Evolutionary conservation across 768 basidiomycete species (phyloP), one percentile per base, ranked within the genome.

Genomic region (Cystofilobasidium ferigula): DNA sequence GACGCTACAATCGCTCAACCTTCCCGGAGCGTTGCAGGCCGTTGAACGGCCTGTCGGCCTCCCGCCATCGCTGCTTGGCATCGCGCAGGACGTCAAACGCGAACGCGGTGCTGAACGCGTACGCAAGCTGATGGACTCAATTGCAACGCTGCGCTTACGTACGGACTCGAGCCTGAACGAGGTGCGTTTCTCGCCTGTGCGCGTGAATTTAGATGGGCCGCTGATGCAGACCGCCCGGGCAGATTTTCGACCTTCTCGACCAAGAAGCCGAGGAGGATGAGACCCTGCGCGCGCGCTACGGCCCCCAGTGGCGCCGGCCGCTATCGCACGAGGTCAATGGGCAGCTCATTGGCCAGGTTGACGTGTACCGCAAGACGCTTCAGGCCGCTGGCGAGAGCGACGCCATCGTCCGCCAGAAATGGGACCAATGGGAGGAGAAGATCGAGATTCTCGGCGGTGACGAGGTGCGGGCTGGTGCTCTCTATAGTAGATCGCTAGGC

Each of bases 181-280:
- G 80, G 93, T 89, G 71, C 53, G 54, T 20, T 18, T 43, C 48
- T 42, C 64, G n/a, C 68, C 8, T 28, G 42, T 34, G 16, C 18
- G 18, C 57, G 12, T 53, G n/a, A n/a, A 7, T 8, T 54, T 48
- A 32, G 22, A 12, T n/a, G 16, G 22, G 20, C n/a, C 34, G 54
- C 13, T 6, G 8, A 18, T 14, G 24, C 34, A 8, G 42, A 56
- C 26, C 7, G 12, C 53, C 26, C 12, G 2, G n/a, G 3, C 69
- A 95, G 92, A 84, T 89, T 0, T 81, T 91, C 79, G 90, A 91
- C 71, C 83, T 93, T 26, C 77, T 99, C n/a, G 91, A 94, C 71
- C 84, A 82, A 51, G 93, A 95, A 76, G 87, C 87, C 20, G 86
- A 86, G 18, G 73, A 74, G 45, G 74, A 78, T 64, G 73, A 76